Percentiles rank a stretch among this genome's conserved stretches.
phyloP scores from a whole-genome alignment of 2,329 filamentous ascomycete species.

The Pseudocercospora eumusae region DNA sequence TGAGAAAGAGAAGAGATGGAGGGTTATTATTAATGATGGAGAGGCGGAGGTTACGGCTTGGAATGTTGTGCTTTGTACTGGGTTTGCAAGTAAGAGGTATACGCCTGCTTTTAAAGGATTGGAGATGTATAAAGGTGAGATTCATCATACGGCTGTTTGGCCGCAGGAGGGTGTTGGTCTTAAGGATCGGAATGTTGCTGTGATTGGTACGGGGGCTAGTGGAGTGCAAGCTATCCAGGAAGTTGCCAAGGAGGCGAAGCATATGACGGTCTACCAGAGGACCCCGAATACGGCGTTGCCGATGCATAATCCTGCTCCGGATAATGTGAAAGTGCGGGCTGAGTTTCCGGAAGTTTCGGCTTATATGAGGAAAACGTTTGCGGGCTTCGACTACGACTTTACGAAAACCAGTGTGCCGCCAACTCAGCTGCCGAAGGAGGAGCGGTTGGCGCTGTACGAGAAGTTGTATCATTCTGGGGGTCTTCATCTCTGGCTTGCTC shows the following conservation, averaged over 20 bases:
- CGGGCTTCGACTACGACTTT: slow-evolving; percentile 45
- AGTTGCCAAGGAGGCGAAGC: slow-evolving; percentile 26
- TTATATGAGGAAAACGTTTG: slow-evolving; percentile 53
- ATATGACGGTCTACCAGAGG: slow-evolving; percentile 62
- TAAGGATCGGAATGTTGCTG: slow-evolving; percentile 41
- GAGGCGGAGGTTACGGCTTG: not conserved
- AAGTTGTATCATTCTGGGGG: slow-evolving; percentile 15
- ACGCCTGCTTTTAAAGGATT: slow-evolving; percentile 40
- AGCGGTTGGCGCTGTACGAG: slow-evolving; percentile 14
- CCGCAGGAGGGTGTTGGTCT: slow-evolving; percentile 31
- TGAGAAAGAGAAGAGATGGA: slow-evolving; percentile 38
- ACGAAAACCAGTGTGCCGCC: slow-evolving; percentile 5
- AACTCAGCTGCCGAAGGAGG: slow-evolving; percentile 12
- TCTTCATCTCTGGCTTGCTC: slow-evolving; percentile 40
- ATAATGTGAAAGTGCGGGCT: slow-evolving; percentile 36
- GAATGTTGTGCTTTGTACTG: slow-evolving; percentile 19
- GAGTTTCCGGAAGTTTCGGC: slow-evolving; percentile 47
- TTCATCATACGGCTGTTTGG: slow-evolving; percentile 45
- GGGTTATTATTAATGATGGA: not conserved
- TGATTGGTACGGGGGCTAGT: slow-evolving; percentile 47
- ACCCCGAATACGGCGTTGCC: slow-evolving; percentile 59
- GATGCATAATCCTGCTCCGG: slow-evolving; percentile 47
- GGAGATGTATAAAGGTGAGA: slow-evolving; percentile 42
- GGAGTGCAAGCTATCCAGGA: slow-evolving; percentile 43
- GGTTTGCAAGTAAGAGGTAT: slow-evolving; percentile 41